phyloP scores from a whole-genome alignment of 2,329 filamentous ascomycete species.

The Sporothrix euskadiensis region DNA sequence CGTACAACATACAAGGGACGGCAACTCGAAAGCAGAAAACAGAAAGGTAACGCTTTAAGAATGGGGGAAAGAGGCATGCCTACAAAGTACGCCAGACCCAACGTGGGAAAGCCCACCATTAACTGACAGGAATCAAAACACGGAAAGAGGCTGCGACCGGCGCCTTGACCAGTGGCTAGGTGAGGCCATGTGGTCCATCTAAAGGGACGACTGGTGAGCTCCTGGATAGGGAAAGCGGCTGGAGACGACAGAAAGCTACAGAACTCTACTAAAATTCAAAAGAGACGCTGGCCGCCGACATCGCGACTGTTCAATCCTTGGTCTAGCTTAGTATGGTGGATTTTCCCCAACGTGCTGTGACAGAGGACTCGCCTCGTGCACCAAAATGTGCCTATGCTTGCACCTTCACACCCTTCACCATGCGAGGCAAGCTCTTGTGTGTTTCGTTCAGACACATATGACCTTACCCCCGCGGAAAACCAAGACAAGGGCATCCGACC shows the following conservation, averaged over 20 bases:
- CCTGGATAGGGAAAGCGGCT: neutral
- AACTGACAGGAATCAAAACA: neutral
- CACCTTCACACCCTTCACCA: neutral
- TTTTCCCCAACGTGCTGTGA: neutral
- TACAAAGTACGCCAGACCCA: neutral
- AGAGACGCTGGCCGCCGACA: conserved; percentile 4
- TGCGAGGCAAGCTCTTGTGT: neutral
- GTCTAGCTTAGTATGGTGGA: neutral
- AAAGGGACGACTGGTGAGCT: neutral
- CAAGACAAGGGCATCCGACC: neutral
- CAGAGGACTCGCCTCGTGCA: neutral
- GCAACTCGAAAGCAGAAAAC: neutral
- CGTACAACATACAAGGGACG: neutral
- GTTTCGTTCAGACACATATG: conserved; percentile 12
- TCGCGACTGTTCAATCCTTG: neutral
- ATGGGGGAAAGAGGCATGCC: neutral
- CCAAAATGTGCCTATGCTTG: neutral
- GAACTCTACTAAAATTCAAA: neutral
- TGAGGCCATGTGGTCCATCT: neutral
- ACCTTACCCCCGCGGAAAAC: neutral
- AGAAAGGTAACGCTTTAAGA: neutral
- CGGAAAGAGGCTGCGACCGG: neutral
- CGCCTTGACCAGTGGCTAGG: neutral
- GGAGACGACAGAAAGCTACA: neutral
- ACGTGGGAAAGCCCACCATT: neutral